Percentiles rank a stretch among this genome's conserved stretches.
These are phyloP conservation scores for Biscogniauxia mediterranea DNA, from an alignment of 2,329 filamentous ascomycete species.

Conservation along the genomic window DNA sequence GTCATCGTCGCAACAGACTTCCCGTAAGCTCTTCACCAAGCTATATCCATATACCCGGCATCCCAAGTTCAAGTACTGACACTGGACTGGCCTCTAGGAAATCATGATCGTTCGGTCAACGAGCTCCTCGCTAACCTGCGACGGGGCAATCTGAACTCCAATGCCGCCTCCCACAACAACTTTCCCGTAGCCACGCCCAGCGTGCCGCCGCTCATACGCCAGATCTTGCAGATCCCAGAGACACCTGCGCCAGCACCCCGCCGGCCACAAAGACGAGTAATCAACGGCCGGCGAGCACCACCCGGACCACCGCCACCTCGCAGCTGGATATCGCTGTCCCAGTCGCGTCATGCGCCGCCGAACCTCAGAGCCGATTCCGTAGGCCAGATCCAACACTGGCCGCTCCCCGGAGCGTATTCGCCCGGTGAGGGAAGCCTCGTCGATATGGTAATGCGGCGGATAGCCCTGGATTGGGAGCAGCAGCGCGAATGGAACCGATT, in stretches of 20 bases:
- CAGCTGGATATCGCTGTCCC: conserved; percentile 50
- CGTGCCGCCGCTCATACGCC: conserved; percentile 57
- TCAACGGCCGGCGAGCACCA: conserved; percentile 49
- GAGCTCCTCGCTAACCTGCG: conserved; percentile 58
- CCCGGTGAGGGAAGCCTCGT: conserved; percentile 50
- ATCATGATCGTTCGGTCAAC: conserved; percentile 51
- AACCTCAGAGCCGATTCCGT: conserved; percentile 14
- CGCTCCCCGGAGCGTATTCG: conserved; percentile 44
- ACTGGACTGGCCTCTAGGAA: conserved; percentile 19
- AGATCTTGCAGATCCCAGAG: conserved; percentile 59
- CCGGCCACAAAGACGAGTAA: conserved; percentile 43
- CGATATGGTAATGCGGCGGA: conserved; percentile 47
- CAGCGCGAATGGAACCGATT: conserved; percentile 56
- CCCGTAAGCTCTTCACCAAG: conserved; percentile 14
- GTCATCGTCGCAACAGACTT: conserved; percentile 30
- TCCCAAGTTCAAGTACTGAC: conserved; percentile 1
- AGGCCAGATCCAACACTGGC: conserved; percentile 22
- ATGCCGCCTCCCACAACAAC: conserved; percentile 27
- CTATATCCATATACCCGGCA: background rate
- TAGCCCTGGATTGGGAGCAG: conserved; percentile 54
- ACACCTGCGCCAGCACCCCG: conserved; percentile 51
- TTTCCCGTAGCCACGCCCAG: conserved; percentile 43
- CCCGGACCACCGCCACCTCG: conserved; percentile 58
- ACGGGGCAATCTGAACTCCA: conserved; percentile 39
- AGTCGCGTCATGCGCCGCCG: conserved; percentile 29